Evolutionary conservation across 75 land plant genomes (phyloP), one percentile per base, ranked within the genome.

Genomic region (Picea sitchensis): DNA sequence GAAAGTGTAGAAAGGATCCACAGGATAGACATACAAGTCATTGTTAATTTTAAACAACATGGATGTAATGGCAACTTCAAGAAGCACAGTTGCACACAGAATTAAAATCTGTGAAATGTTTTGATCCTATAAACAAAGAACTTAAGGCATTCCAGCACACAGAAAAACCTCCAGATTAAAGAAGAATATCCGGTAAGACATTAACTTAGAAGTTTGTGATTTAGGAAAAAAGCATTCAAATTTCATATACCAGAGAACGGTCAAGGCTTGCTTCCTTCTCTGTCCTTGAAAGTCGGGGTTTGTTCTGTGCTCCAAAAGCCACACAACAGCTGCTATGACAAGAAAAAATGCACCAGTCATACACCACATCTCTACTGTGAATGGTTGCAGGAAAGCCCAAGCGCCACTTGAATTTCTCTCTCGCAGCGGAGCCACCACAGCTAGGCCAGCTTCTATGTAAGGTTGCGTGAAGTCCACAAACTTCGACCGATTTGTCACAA

Each of bases 311-410:
- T 90, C 91, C 65, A 90, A 80, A 71, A 90, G 80, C 92, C 92
- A 90, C 34, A 90, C 76, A 41, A 90, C 90, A 13, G 82, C 67
- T 13, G 76, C 90, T 76, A 85, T 79, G 41, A 88, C 68, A 17
- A 90, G 30, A 56, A 86, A 85, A 51, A 86, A 81, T 30, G 73
- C 82, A 17, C 38, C 82, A 59, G 86, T 86, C 11, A 80, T 80
- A 54, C 67, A 77, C 92, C 92, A 90, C 88, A 90, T 78, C 18
- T 77, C 75, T 15, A 61, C 36, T 30, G 90, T 67, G 67, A 90
- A 90, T 74, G 90, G 92, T 57, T 75, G 64, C 13, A 90, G 77
- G 74, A 90, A 90, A 8, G 87, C 90, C 90, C 90, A 90, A 58
- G 90, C 77, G 36, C 44, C 20, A 78, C 73, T 79, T 31, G 76